Base-by-base conservation (phyloP, 2,329 filamentous ascomycete species). In the Talaromyces piceae region DNA sequence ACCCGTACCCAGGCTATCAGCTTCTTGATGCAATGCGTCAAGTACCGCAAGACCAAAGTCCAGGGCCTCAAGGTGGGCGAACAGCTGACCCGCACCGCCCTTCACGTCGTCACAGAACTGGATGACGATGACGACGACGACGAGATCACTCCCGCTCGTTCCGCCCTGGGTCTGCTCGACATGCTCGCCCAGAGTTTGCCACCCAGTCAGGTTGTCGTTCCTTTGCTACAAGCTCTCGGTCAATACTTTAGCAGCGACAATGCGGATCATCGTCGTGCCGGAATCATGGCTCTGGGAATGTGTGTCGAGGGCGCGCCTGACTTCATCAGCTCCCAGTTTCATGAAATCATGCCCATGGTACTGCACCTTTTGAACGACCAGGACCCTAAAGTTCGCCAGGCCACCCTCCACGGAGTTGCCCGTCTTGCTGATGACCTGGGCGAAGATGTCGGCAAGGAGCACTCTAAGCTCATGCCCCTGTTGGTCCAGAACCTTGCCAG, bases 291-390 rank as follows among this genome's bases (percentile, higher is more conserved):
- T 45, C 80, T 98, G 4, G 91, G 91, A 54, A 94, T 91, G 76
- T 91, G 88, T 61, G 91, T 95, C 49, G 93, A 97, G 76, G 93
- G 93, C 61, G 91, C 93, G 26, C 93, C 93, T 13, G 93, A 98
- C 69, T 98, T 97, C 72, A 90, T 97, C 64, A 89, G 88, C 57
- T 95, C 91, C 18, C 93, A 98, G 72, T 81, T 97, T 56, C 79
- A 86, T 63, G 81, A 86, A 58, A 86, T 97, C 58, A 82, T 97
- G 67, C 93, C 93, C 45, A 78, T 88, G 60, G 83, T 97, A 53
- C 78, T 96, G 52, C 83, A 82, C 63, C 79, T 97, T 7, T 81
- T 98, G 33, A 69, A 89, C 65, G 93, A 98, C 65, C 76, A 81
- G n/a, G 87, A 94, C 59, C 78, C 83, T 59, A 83, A 84, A 61